These are phyloP conservation scores for Cornus kousa DNA, from an alignment of 148 eudicot genomes.

Conservation along the genomic window DNA sequence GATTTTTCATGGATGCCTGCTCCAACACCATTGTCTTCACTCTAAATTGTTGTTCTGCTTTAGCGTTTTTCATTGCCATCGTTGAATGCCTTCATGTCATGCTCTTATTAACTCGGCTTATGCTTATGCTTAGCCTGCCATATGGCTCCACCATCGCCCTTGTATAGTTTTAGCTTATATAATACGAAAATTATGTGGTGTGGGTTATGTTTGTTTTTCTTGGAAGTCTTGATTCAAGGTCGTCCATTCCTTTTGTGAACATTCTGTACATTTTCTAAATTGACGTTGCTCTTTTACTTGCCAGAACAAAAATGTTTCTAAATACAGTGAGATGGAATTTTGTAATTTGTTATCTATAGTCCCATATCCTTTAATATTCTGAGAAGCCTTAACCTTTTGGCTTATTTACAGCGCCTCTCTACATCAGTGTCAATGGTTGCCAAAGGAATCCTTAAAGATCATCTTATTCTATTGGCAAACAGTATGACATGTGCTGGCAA, in stretches of 20 bases:
- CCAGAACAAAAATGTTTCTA: neutral
- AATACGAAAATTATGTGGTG: neutral
- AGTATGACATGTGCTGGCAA: conserved; percentile 94
- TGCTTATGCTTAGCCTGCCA: no score
- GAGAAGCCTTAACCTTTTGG: conserved; percentile 2
- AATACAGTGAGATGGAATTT: neutral
- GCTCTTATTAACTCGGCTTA: no score
- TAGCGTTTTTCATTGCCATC: no score
- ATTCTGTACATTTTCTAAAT: neutral
- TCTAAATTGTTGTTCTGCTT: no score
- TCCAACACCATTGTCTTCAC: no score
- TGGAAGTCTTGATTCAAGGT: neutral
- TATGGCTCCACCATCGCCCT: no score
- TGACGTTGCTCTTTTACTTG: neutral
- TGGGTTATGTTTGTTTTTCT: neutral
- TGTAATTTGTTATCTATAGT: neutral
- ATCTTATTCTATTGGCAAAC: conserved; percentile 80
- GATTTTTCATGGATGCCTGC: no score
- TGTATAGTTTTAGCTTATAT: no score
- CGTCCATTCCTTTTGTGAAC: neutral
- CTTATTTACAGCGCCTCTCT: conserved; percentile 70
- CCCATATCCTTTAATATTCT: neutral
- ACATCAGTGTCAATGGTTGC: conserved; percentile 90
- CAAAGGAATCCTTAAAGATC: conserved; percentile 91
- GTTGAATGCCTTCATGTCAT: no score